Evolutionary conservation across 768 basidiomycete species (phyloP).

Genomic region (Pisolithus marmoratus): DNA sequence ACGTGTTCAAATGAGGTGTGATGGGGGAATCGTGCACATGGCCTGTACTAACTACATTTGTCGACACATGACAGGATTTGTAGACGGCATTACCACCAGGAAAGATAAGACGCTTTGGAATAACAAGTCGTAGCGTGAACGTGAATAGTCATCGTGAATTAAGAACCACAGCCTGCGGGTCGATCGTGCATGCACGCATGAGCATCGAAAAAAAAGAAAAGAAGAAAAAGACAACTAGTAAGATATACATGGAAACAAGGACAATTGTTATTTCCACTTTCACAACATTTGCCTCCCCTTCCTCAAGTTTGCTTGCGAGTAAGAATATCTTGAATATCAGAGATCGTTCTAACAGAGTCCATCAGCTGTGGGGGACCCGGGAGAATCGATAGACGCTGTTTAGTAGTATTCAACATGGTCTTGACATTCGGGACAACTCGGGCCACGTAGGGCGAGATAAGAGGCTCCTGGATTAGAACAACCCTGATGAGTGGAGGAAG

Average conservation of each 20-base stretch:
- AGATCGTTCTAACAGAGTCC: constrained; percentile 64
- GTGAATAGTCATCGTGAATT: background rate
- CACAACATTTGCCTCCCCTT: background rate
- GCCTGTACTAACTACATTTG: no score
- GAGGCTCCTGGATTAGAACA: constrained; percentile 50
- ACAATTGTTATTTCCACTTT: background rate
- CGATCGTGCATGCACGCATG: background rate
- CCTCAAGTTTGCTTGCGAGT: constrained; percentile 34
- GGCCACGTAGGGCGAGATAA: constrained; percentile 76
- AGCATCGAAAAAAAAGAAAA: constrained; percentile 1
- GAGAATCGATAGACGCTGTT: constrained; percentile 72
- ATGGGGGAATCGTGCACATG: no score
- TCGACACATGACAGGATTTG: no score
- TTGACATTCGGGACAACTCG: constrained; percentile 79
- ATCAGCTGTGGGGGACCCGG: constrained; percentile 63
- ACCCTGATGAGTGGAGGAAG: background rate
- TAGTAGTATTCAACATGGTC: constrained; percentile 68
- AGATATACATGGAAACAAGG: no score
- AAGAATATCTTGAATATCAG: constrained; percentile 73
- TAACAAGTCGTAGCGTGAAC: constrained; percentile 14
- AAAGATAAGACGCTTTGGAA: no score
- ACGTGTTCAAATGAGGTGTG: no score
- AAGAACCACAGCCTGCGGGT: no score
- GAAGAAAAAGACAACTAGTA: background rate
- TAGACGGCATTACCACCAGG: no score